A percentile compares a stretch with the other conserved stretches of the same genome.
Conservation (phyloP, 306 rosid genomes). For the Astragalus glycyphyllos region DNA sequence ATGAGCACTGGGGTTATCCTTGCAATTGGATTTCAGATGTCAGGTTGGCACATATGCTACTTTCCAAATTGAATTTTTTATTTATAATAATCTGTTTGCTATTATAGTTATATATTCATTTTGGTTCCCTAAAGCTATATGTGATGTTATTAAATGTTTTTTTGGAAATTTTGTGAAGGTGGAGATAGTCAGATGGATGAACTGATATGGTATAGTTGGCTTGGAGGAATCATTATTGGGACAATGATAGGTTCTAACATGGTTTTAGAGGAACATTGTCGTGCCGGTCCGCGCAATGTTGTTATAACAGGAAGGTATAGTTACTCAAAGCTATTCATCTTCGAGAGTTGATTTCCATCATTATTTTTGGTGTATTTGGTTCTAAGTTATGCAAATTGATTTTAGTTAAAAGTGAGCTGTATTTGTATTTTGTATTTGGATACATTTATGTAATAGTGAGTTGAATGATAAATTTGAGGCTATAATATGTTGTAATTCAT, state of each 20-base stretch:
- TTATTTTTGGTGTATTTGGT: slow-evolving; percentile 6
- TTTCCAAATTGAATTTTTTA: background rate
- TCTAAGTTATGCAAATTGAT: background rate
- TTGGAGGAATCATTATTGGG: slow-evolving; percentile 94
- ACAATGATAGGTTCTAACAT: slow-evolving; percentile 93
- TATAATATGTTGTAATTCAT: too few relatives aligned
- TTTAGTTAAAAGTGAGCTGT: background rate
- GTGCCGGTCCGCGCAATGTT: slow-evolving; percentile 94
- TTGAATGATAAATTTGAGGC: too few relatives aligned
- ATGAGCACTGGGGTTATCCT: slow-evolving; percentile 96
- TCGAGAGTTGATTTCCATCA: slow-evolving; percentile 14
- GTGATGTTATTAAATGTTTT: background rate
- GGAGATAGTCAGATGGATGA: slow-evolving; percentile 84
- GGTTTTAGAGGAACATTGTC: slow-evolving; percentile 89
- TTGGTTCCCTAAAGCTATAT: background rate
- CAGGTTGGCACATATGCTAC: slow-evolving; percentile 64
- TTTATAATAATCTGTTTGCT: background rate
- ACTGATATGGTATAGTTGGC: slow-evolving; percentile 92
- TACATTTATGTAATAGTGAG: too few relatives aligned
- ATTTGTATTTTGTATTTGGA: too few relatives aligned
- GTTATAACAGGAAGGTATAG: slow-evolving; percentile 91
- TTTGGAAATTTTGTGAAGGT: slow-evolving; percentile 56
- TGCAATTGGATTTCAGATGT: slow-evolving; percentile 82
- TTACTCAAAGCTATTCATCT: background rate
- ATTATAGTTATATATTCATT: background rate